phyloP scores from a whole-genome alignment of 1,284 basidiomycete genomes.

The Sphaerobolus stellatus region DNA sequence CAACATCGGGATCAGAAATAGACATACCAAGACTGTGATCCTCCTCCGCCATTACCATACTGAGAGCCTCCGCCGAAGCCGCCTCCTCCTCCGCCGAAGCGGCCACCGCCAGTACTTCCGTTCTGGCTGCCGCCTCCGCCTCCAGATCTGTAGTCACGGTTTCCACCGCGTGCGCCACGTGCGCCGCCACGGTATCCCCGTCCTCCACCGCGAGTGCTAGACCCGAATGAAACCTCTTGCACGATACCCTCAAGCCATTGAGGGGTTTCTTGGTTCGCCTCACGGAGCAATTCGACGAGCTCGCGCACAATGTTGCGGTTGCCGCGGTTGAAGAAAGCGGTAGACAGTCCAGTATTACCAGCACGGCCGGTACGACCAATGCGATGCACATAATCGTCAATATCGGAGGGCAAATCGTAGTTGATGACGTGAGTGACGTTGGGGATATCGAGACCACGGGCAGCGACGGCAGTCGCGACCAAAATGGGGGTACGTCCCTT shows the following conservation, averaged over 20 bases:
- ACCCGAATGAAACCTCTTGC: constrained; percentile 77
- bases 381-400: constrained; percentile 98
- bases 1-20: background rate
- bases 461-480: constrained; percentile 97
- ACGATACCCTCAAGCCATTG: constrained; percentile 89
- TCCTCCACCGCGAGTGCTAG: constrained; percentile 50
- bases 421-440: constrained; percentile 99
- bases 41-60: constrained; percentile 32
- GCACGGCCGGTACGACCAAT: constrained; percentile 99
- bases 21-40: constrained; percentile 22
- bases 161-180: constrained; percentile 44
- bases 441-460: constrained; percentile 98
- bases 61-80: constrained; percentile 18
- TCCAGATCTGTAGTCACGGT: constrained; percentile 47
- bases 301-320: constrained; percentile 93
- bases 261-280: constrained; percentile 96
- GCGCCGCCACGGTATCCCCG: constrained; percentile 58
- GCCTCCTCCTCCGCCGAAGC: constrained; percentile 27
- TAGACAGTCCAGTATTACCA: constrained; percentile 95
- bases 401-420: constrained; percentile 98
- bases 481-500: constrained; percentile 93
- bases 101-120: constrained; percentile 17
- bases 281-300: constrained; percentile 88
- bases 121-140: constrained; percentile 33
- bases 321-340: constrained; percentile 91